Percentiles rank a stretch among this genome's conserved stretches.
Conservation (phyloP, 139 green algal genomes). For the Cymbomonas tetramitiformis region DNA sequence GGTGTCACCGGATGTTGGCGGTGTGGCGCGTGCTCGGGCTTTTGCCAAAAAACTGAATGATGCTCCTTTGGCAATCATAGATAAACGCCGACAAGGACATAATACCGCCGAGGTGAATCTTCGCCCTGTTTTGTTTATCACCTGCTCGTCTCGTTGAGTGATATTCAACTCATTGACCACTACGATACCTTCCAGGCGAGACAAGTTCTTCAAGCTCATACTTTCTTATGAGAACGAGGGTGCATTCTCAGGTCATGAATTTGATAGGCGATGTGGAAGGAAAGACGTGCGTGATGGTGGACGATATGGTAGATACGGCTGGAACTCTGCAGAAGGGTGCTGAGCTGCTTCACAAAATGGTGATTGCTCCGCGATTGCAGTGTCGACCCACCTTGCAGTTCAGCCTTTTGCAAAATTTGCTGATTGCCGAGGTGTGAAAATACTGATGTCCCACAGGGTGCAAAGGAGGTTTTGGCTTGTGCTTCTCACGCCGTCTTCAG, state of each 20-base stretch:
- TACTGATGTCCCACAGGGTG: too few species aligned
- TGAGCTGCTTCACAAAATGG: slow-evolving; percentile 53
- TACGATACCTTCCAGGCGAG: too few species aligned
- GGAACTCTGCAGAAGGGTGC: slow-evolving; percentile 93
- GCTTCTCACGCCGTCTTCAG: slow-evolving; percentile 89
- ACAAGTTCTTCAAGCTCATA: too few species aligned
- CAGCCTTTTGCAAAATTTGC: background rate
- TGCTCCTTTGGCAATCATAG: slow-evolving; percentile 91
- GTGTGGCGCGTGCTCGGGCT: slow-evolving; percentile 80
- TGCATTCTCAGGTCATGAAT: too few species aligned
- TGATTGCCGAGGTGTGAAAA: background rate
- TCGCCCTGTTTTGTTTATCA: background rate
- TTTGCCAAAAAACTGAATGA: slow-evolving; percentile 99
- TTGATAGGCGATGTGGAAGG: slow-evolving; percentile 92
- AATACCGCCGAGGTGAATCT: slow-evolving; percentile 84
- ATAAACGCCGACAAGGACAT: slow-evolving; percentile 87
- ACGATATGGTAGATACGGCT: slow-evolving; percentile 99
- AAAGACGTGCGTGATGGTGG: slow-evolving; percentile 95
- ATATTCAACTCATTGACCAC: too few species aligned
- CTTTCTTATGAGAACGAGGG: too few species aligned
- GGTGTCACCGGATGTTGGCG: slow-evolving; percentile 94
- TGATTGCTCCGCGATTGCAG: slow-evolving; percentile 61
- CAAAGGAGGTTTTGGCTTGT: slow-evolving; percentile 82
- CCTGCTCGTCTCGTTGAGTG: background rate
- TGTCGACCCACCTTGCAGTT: background rate